Conservation (phyloP, 129 eudicot genomes). For the Smallanthus sonchifolius region DNA sequence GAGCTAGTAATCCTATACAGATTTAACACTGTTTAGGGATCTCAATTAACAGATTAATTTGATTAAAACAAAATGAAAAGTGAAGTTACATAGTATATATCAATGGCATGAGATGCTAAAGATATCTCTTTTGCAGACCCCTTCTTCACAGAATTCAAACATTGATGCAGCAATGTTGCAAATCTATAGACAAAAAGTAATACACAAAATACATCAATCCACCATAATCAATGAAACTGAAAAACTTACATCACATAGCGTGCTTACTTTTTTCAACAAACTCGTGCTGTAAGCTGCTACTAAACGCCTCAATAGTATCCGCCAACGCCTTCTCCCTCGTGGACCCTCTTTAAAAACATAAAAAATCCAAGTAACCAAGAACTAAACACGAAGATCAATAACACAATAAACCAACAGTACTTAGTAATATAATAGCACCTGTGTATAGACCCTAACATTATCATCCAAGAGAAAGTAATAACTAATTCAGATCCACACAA, state of each 20-base stretch:
- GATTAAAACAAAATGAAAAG: not conserved
- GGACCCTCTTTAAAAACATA: slow-evolving; percentile 52
- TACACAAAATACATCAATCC: slow-evolving; percentile 5
- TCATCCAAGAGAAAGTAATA: too few species aligned
- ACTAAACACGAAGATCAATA: too few species aligned
- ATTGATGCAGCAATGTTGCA: slow-evolving; percentile 74
- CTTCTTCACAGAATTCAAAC: slow-evolving; percentile 66
- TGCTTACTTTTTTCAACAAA: slow-evolving; percentile 84
- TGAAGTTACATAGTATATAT: slow-evolving; percentile 35
- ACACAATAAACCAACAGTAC: too few species aligned
- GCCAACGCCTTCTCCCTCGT: slow-evolving; percentile 86
- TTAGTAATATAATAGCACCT: too few species aligned
- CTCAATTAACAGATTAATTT: not conserved
- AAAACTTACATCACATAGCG: not conserved
- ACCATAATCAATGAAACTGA: slow-evolving; percentile 3
- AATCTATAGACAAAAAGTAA: slow-evolving; percentile 34
- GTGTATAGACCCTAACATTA: too few species aligned
- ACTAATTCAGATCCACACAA: too few species aligned
- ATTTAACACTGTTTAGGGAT: not conserved
- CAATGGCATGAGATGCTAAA: slow-evolving; percentile 75
- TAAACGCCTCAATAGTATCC: slow-evolving; percentile 60
- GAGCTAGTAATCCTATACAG: slow-evolving; percentile 64
- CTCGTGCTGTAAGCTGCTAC: slow-evolving; percentile 60
- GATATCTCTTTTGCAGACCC: slow-evolving; percentile 83
- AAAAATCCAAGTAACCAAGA: too few species aligned